Percentiles rank a stretch among this genome's conserved stretches.
Evolutionary conservation across 108 stramenopile genomes (phyloP).

Genomic region (Pseudonitzschia pungens): DNA sequence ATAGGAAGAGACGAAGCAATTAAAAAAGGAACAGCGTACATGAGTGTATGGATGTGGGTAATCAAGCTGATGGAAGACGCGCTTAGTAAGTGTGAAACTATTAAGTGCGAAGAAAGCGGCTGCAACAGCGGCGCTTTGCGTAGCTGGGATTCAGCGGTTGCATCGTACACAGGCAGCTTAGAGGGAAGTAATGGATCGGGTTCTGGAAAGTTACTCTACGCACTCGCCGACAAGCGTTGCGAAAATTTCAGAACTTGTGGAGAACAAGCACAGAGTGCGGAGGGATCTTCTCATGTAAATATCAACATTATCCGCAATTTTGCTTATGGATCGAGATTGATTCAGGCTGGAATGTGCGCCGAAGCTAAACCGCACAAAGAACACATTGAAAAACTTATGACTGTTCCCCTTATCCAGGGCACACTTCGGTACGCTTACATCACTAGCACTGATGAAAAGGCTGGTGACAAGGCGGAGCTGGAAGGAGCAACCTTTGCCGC

Average conservation of each 20-base stretch:
- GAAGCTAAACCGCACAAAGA: slow-evolving; percentile 46
- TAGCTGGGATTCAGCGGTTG: slow-evolving; percentile 63
- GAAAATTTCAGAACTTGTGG: slow-evolving; percentile 69
- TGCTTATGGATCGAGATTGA: slow-evolving; percentile 42
- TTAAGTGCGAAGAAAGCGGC: slow-evolving; percentile 42
- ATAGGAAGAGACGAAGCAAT: slow-evolving; percentile 43
- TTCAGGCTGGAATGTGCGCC: slow-evolving; percentile 51
- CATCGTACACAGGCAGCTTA: slow-evolving; percentile 58
- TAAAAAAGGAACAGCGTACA: slow-evolving; percentile 69
- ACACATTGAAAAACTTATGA: slow-evolving; percentile 56
- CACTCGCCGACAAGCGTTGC: slow-evolving; percentile 77
- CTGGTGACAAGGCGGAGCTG: slow-evolving; percentile 50
- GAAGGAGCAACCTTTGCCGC: slow-evolving; percentile 80
- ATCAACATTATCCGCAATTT: slow-evolving; percentile 58
- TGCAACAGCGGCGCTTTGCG: slow-evolving; percentile 76
- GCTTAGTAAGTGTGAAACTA: slow-evolving; percentile 58
- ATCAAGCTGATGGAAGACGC: slow-evolving; percentile 65
- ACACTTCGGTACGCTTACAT: slow-evolving; percentile 69
- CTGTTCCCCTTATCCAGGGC: slow-evolving; percentile 76
- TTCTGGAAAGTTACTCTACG: slow-evolving; percentile 54
- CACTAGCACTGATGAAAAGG: neutral
- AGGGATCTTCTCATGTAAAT: slow-evolving; percentile 63
- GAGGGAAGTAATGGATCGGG: slow-evolving; percentile 55
- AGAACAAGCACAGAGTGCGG: slow-evolving; percentile 31
- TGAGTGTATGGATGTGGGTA: slow-evolving; percentile 76